phyloP scores from a whole-genome alignment of 2,329 filamentous ascomycete species.

The Apiospora koreana region DNA sequence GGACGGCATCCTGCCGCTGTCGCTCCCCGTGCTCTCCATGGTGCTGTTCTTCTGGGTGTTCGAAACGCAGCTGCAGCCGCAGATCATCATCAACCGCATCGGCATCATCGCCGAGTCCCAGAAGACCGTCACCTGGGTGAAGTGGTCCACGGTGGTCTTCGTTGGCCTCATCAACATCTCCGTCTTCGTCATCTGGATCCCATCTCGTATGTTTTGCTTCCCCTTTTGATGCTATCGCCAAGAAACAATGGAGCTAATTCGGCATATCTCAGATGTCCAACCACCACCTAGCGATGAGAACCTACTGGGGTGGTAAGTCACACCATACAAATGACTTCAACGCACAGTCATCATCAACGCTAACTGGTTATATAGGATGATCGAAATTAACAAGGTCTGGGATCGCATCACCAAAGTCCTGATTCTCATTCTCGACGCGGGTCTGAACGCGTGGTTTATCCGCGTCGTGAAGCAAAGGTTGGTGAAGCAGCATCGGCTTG shows the following conservation, averaged over 20 bases:
- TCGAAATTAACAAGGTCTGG: slow-evolving; percentile 51
- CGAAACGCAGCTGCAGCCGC: slow-evolving; percentile 51
- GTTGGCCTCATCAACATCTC: slow-evolving; percentile 53
- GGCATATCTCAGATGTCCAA: neutral
- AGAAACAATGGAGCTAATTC: neutral
- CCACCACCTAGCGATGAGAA: neutral
- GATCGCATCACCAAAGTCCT: slow-evolving; percentile 54
- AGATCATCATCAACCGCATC: slow-evolving; percentile 58
- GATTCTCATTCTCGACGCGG: slow-evolving; percentile 50
- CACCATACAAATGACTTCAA: slow-evolving; percentile 31
- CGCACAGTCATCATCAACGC: neutral
- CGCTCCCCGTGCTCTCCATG: slow-evolving; percentile 36
- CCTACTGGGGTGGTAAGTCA: neutral
- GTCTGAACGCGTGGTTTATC: slow-evolving; percentile 56
- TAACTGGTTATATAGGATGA: slow-evolving; percentile 23
- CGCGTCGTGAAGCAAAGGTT: slow-evolving; percentile 46
- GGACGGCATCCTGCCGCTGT: slow-evolving; percentile 23
- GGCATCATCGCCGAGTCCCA: slow-evolving; percentile 46
- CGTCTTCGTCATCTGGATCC: slow-evolving; percentile 57
- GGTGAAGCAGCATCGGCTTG: slow-evolving; percentile 45
- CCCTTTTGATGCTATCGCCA: slow-evolving; percentile 9
- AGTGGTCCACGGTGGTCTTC: slow-evolving; percentile 45
- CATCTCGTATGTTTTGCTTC: slow-evolving; percentile 36
- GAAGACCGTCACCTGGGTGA: slow-evolving; percentile 39
- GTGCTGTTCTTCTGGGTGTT: slow-evolving; percentile 43